Percentiles rank a stretch among this genome's conserved stretches.
Evolutionary conservation across 1,139 yeast species (phyloP).

Genomic region (Debaryomyces nepalensis): DNA sequence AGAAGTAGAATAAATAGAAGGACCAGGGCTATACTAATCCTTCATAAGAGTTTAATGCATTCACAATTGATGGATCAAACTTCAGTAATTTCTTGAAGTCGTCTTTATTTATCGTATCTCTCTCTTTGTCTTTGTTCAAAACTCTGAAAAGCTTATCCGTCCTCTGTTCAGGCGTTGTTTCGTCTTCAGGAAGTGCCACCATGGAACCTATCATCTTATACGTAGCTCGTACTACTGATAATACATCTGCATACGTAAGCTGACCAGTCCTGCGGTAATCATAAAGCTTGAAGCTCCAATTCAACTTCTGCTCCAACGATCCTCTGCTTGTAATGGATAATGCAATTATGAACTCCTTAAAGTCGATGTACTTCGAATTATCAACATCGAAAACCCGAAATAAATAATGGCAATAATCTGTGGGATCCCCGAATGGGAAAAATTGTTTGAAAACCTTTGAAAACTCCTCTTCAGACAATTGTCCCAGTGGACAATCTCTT

Average conservation of each 20-base stretch:
- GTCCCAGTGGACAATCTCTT: slow-evolving; percentile 93
- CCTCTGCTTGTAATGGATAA: slow-evolving; percentile 91
- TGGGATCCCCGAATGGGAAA: slow-evolving; percentile 98
- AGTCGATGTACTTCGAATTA: slow-evolving; percentile 80
- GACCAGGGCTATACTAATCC: slow-evolving; percentile 60
- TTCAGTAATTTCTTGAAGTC: slow-evolving; percentile 85
- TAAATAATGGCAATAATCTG: slow-evolving; percentile 85
- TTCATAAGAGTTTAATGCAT: slow-evolving; percentile 79
- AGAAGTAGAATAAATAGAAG: not conserved
- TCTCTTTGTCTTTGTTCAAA: slow-evolving; percentile 72
- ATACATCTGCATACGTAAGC: slow-evolving; percentile 76
- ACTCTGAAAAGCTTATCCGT: slow-evolving; percentile 78
- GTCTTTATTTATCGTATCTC: slow-evolving; percentile 65
- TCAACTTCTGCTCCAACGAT: slow-evolving; percentile 78
- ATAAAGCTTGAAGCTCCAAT: slow-evolving; percentile 86
- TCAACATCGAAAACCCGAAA: slow-evolving; percentile 90
- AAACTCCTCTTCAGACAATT: slow-evolving; percentile 84
- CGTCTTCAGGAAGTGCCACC: slow-evolving; percentile 92
- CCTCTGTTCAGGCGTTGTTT: slow-evolving; percentile 86
- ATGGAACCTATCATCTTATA: slow-evolving; percentile 96
- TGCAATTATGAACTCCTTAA: slow-evolving; percentile 90
- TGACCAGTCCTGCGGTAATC: slow-evolving; percentile 81
- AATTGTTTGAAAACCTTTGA: slow-evolving; percentile 92
- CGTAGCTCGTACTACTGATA: slow-evolving; percentile 78
- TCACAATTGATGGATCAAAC: slow-evolving; percentile 78